Conservation (phyloP, 2,329 filamentous ascomycete species). For the Fusarium sp. region DNA sequence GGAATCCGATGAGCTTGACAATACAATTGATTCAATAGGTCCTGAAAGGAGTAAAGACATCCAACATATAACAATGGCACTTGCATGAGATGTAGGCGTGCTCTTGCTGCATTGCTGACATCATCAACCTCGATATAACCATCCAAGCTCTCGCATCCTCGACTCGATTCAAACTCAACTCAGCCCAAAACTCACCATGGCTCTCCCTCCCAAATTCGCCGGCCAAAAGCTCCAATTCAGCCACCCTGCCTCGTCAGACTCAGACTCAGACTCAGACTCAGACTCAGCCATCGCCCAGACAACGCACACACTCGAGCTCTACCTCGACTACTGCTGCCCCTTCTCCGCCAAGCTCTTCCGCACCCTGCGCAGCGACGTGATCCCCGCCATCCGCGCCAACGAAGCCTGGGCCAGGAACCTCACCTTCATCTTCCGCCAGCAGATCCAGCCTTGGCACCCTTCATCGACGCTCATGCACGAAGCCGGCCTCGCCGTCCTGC, state of each 20-base stretch:
- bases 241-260: slow-evolving; percentile 46
- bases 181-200: slow-evolving; percentile 60
- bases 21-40: not conserved
- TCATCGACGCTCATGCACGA: slow-evolving; percentile 84
- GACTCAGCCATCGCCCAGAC: slow-evolving; percentile 53
- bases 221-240: slow-evolving; percentile 71
- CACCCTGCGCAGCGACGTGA: slow-evolving; percentile 73
- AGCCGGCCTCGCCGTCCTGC: slow-evolving; percentile 82
- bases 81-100: slow-evolving; percentile 32
- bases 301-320: slow-evolving; percentile 69
- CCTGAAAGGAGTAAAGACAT: not conserved
- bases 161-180: too few species aligned
- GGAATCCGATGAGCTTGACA: not conserved
- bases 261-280: too few species aligned
- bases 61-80: not conserved
- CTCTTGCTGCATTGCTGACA: slow-evolving; percentile 25
- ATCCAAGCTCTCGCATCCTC: not conserved
- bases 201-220: slow-evolving; percentile 79
- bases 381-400: slow-evolving; percentile 69
- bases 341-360: slow-evolving; percentile 75
- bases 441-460: slow-evolving; percentile 95
- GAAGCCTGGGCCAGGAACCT: slow-evolving; percentile 66
- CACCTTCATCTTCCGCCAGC: slow-evolving; percentile 85
- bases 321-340: slow-evolving; percentile 92
- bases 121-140: slow-evolving; percentile 18